Base-by-base conservation (phyloP, 2,329 filamentous ascomycete genomes). In the Epichloe sylvatica region DNA sequence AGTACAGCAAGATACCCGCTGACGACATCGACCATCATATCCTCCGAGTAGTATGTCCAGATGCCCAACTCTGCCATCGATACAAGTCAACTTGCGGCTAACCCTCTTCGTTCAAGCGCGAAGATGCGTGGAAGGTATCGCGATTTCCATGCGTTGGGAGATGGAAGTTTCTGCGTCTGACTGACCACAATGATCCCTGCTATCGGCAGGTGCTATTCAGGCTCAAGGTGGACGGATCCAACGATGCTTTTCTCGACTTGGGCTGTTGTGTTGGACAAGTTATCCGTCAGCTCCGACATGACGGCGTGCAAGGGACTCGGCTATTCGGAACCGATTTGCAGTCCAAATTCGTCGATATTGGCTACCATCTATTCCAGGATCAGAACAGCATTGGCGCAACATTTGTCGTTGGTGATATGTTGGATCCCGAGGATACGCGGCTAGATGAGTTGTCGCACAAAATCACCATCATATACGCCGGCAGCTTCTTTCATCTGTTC, bases 281-380 rank as follows among this genome's bases (percentile, higher is more conserved):
- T 8, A 61, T 76, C 33, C 69, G 73, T n/a, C 70, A 74, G 55
- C 67, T 76, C 30, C 65, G 69, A 11, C 62, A 64, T 46, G 73
- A 77, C 50, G 76, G 76, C 19, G 74, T 74, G 7, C 62, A 70
- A 23, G 64, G 69, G 5, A 59, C 65, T 15, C 69, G 71, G 43
- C 60, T 80, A n/a, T 71, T 71, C 51, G 76, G 73, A 17, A 65
- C 67, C 3, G 76, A 79, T 52, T 53, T 76, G 3, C 67, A 72
- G 41, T 55, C 66, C 19, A 64, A 64, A n/a, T 76, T 80, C 54
- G 67, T 80, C 47, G 68, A 77, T 11, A 61, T 77, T n/a, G 78
- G 78, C 30, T 80, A 81, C 60, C 77, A 82, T 49, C 67, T 86
- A 19, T 86, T 84, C 64, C 70, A 72, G 43, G 82, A 84, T 53